These are phyloP conservation scores for Ceriops decandra DNA, from an alignment of 345 rosid species.

Conservation along the genomic window DNA sequence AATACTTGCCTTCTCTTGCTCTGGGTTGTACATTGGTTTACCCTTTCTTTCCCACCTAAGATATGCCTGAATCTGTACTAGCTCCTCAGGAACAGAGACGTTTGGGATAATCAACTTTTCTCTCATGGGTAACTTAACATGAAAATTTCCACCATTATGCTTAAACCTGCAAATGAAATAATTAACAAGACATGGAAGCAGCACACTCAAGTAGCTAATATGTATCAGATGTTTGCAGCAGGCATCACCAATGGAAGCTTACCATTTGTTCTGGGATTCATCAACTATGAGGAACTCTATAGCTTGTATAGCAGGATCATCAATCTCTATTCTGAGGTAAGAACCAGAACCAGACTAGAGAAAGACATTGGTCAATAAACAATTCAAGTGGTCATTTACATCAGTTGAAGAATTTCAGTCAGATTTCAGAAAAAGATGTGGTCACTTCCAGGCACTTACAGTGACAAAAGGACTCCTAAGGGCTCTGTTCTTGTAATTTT, in stretches of 20 bases:
- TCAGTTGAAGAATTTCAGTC: conserved; percentile 3
- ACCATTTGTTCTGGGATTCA: conserved; percentile 84
- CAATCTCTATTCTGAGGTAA: conserved; percentile 66
- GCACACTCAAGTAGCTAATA: conserved; percentile 3
- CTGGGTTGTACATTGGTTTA: conserved; percentile 76
- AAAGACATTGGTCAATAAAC: conserved; percentile 10
- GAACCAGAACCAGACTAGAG: conserved; percentile 64
- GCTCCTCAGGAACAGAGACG: conserved; percentile 80
- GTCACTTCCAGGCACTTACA: conserved; percentile 40
- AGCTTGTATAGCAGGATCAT: conserved; percentile 70
- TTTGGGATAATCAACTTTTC: conserved; percentile 34
- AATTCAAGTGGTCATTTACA: conserved; percentile 16
- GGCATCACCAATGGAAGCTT: conserved; percentile 25
- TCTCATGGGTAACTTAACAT: conserved; percentile 53
- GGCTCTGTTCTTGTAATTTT: conserved; percentile 81
- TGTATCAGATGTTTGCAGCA: conserved; percentile 7
- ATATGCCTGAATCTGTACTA: conserved; percentile 92
- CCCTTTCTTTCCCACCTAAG: conserved; percentile 97
- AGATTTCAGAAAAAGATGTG: conserved; percentile 18
- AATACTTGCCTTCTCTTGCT: conserved; percentile 62
- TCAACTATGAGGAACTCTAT: conserved; percentile 88
- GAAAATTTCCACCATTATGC: conserved; percentile 81
- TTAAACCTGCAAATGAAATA: conserved; percentile 60
- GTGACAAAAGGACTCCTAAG: conserved; percentile 83
- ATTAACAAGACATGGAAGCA: neutral